Evolutionary conservation across 2,329 filamentous ascomycete species (phyloP), one percentile per base, ranked within the genome.

Genomic region (Parastagonospora avenae): DNA sequence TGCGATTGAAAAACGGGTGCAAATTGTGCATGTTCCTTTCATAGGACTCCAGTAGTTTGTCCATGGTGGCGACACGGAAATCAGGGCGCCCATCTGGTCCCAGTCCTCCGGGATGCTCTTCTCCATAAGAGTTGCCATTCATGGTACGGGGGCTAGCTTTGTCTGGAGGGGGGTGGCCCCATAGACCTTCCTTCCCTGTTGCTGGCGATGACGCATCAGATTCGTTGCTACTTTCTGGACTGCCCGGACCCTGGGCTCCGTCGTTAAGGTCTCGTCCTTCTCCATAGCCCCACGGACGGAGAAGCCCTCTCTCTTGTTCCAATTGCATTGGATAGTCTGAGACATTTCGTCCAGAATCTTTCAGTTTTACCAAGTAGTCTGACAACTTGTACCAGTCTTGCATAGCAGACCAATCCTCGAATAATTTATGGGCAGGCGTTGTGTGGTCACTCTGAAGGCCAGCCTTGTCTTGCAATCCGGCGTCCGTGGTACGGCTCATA

Each of bases 401-500:
- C 64, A 70, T 68, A 8, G 63, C 79, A 48, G 30, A 90, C 85
- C 67, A 97, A 68, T 55, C 81, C 76, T 67, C 80, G 75, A 97
- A 77, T 14, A 97, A 78, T 55, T 92, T 84, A 43, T 94, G 90
- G 1, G 92, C 92, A n/a, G 91, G 85, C 0, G 92, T 97, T 0
- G 91, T 95, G 67, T 97, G 93, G 60, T 96, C 90, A 27, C 87
- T 84, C 1, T 91, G 90, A 48, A 96, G 90, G n/a, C 68, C 69
- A 8, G 47, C 57, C 41, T 60, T 67, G 16, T 70, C 66, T 41
- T 67, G 63, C 6, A 56, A 50, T 19, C 46, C 43, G 2, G 46
- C 48, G 14, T 54, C 60, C 8, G 54, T 56, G 4, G 44, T 37
- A 33, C 55, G 60, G 27, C 64, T 65, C 32, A 58, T 58, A 16